phyloP scores from a whole-genome alignment of 495 filamentous ascomycete species.

The Paragyromitra xinjiangensis region DNA sequence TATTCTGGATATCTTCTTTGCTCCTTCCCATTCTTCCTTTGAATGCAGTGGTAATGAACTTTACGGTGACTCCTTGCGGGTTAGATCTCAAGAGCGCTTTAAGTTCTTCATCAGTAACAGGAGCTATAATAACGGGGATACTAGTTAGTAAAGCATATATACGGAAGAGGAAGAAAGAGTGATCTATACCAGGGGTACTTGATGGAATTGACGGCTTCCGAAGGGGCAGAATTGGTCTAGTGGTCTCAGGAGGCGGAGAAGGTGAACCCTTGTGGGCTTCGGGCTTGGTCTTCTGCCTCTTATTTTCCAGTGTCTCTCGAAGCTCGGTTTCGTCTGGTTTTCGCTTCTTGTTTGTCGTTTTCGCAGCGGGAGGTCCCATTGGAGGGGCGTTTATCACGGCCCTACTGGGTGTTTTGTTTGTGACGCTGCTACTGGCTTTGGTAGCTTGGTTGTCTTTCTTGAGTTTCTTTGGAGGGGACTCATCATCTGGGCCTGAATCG shows the following conservation, averaged over 20 bases:
- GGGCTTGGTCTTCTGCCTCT: constrained; percentile 71
- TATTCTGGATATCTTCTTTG: background rate
- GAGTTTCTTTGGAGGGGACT: background rate
- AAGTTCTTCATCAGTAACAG: constrained; percentile 73
- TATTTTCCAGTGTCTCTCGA: constrained; percentile 59
- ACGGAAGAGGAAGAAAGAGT: background rate
- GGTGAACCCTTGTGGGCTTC: background rate
- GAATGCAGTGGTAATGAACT: constrained; percentile 14
- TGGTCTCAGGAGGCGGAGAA: constrained; percentile 58
- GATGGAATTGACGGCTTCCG: background rate
- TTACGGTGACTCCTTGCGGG: constrained; percentile 68
- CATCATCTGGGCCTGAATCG: background rate
- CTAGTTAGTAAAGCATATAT: background rate
- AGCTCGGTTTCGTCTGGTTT: constrained; percentile 60
- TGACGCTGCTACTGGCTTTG: background rate
- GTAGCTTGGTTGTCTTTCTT: constrained; percentile 9
- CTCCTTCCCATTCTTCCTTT: constrained; percentile 16
- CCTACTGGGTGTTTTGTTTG: background rate
- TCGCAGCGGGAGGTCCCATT: background rate
- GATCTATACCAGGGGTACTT: constrained; percentile 40
- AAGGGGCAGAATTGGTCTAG: constrained; percentile 52
- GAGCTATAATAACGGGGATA: constrained; percentile 31
- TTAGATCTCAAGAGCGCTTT: constrained; percentile 69
- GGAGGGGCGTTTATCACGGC: background rate
- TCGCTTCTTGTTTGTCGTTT: constrained; percentile 54